Evolutionary conservation across 1,139 yeast species (phyloP), one percentile per base, ranked within the genome.

Genomic region (Candida tetrigidarum): DNA sequence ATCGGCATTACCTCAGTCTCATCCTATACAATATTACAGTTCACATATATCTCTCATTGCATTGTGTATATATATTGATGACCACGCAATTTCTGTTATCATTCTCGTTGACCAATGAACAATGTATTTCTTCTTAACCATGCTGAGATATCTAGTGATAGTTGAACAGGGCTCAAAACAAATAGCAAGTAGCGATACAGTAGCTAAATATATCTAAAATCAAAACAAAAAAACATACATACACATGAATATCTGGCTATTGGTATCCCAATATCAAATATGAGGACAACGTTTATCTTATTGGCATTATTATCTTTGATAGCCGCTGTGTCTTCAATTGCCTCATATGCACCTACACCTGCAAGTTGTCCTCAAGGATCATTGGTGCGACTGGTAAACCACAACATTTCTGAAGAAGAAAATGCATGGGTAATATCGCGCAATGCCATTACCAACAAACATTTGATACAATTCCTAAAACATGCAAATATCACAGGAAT

Each of bases 401-500:
- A 19, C 16, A 4, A n/a, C 7, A 37, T 37, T 27, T 37, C 40
- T 2, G 12, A 11, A 10, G 33, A 27, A n/a, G 40, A 37, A 37
- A 7, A 37, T 3, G 12, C 4, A 7, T 37, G 40, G 40, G 34
- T 37, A 2, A 14, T 18, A 8, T 18, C 6, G 10, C 23, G 40
- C 19, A 37, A 18, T 26, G 26, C 15, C n/a, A 27, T 27, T 7
- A 70, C 77, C 22, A 69, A 70, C 48, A 43, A 58, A 9, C 59
- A 66, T 34, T 54, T 73, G 50, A 57, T 62, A 6, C 53, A 57
- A n/a, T 73, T 71, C 49, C 57, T 73, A 34, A 47, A 52, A 8
- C 54, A 66, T n/a, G 74, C 75, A 20, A 60, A 69, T 36, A 56
- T 73, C 28, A 43, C 62, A 3, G 64, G 65, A 42, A 69, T 73